A percentile compares a stretch with the other conserved stretches of the same genome.
Conservation (phyloP, 2,329 filamentous ascomycete species). For the Colletotrichum paranaense region DNA sequence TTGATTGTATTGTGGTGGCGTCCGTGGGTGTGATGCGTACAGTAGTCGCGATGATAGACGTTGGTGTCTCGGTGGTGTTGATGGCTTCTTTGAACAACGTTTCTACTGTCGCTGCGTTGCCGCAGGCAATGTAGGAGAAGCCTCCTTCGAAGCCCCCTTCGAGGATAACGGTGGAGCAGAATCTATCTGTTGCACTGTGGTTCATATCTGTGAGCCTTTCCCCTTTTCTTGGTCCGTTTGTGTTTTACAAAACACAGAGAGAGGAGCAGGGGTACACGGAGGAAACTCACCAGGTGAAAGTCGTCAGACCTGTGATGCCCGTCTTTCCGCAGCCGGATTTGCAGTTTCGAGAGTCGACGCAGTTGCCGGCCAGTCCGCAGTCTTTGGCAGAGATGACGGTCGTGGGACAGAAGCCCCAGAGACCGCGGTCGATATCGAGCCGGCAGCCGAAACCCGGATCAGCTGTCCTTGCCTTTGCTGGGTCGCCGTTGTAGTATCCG, state of each 20-base stretch:
- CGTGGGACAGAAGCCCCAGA: constrained; percentile 54
- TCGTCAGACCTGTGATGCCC: constrained; percentile 40
- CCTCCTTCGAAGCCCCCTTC: constrained; percentile 45
- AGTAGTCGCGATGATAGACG: neutral
- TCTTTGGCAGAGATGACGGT: constrained; percentile 48
- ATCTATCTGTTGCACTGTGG: constrained; percentile 34
- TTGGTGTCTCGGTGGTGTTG: neutral
- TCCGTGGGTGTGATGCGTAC: neutral
- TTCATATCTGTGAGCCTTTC: neutral
- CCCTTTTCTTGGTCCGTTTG: neutral
- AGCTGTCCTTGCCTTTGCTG: constrained; percentile 43
- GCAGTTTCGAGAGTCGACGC: constrained; percentile 47
- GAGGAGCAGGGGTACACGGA: neutral
- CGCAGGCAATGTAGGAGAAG: constrained; percentile 51
- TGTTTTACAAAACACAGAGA: neutral
- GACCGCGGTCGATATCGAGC: constrained; percentile 45
- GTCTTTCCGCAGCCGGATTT: constrained; percentile 46
- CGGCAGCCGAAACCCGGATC: constrained; percentile 48
- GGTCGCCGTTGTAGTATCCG: constrained; percentile 46
- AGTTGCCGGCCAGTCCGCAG: constrained; percentile 51
- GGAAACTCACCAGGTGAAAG: constrained; percentile 49
- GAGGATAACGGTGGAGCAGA: constrained; percentile 49
- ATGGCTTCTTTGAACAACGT: constrained; percentile 26
- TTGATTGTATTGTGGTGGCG: neutral
- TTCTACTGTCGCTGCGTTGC: constrained; percentile 39